These are phyloP conservation scores for Leishmania turanica DNA, from an alignment of 208 protist genomes.

Conservation along the genomic window DNA sequence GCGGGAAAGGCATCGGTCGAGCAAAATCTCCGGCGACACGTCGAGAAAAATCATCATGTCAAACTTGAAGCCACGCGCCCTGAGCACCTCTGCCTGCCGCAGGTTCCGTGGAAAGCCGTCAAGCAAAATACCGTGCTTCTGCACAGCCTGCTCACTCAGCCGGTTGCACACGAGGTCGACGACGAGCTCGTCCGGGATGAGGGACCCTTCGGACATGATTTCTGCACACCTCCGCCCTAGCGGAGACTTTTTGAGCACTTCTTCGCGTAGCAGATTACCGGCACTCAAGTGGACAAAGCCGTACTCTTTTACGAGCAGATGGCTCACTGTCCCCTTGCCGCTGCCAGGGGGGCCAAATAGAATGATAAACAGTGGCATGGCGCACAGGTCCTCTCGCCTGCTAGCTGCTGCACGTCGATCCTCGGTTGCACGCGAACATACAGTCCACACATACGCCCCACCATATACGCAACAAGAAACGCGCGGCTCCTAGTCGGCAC, in stretches of 20 bases:
- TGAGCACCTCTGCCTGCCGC: conserved; percentile 81
- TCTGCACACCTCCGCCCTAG: conserved; percentile 54
- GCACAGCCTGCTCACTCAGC: conserved; percentile 35
- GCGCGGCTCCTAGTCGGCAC: not conserved
- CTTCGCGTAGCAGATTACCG: conserved; percentile 91
- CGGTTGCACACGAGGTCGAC: conserved; percentile 66
- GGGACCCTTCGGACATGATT: conserved; percentile 69
- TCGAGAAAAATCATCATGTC: conserved; percentile 79
- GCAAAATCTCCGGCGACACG: conserved; percentile 48
- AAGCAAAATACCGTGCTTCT: conserved; percentile 77
- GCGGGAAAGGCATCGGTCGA: conserved; percentile 61
- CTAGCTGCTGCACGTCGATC: not conserved
- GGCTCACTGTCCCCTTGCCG: conserved; percentile 84
- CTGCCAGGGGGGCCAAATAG: conserved; percentile 78
- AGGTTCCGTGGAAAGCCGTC: conserved; percentile 95
- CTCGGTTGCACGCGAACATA: not conserved
- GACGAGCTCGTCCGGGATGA: conserved; percentile 86
- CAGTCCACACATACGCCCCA: not conserved
- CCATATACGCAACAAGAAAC: not conserved
- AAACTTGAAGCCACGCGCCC: conserved; percentile 54
- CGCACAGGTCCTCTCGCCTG: not conserved
- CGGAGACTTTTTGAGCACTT: conserved; percentile 64
- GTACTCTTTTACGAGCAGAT: conserved; percentile 86
- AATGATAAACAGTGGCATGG: conserved; percentile 71
- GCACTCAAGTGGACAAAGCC: conserved; percentile 85